Percentiles rank a stretch among this genome's conserved stretches.
These are phyloP conservation scores for Odontarrhena argentea DNA, from an alignment of 345 rosid species.

Conservation along the genomic window DNA sequence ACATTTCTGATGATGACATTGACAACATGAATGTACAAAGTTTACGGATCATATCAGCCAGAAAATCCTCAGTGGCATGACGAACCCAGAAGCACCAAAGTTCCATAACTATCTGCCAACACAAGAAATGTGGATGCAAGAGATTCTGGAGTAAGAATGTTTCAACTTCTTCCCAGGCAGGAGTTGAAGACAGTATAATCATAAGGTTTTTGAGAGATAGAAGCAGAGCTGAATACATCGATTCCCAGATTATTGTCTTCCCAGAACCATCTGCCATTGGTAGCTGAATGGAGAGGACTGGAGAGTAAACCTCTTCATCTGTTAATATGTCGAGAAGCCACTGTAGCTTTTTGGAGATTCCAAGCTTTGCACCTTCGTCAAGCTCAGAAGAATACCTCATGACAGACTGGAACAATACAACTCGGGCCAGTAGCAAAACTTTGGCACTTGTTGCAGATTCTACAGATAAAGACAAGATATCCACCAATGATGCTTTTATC, in stretches of 20 bases:
- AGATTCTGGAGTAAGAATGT: slow-evolving; percentile 73
- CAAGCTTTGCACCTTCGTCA: slow-evolving; percentile 53
- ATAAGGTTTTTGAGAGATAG: slow-evolving; percentile 71
- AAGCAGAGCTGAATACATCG: slow-evolving; percentile 61
- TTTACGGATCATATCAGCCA: slow-evolving; percentile 49
- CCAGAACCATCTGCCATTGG: slow-evolving; percentile 62
- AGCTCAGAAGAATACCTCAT: slow-evolving; percentile 58
- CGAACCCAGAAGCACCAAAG: slow-evolving; percentile 82
- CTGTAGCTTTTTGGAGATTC: slow-evolving; percentile 56
- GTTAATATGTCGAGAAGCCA: slow-evolving; percentile 66
- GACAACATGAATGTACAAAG: slow-evolving; percentile 58
- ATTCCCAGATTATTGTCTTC: slow-evolving; percentile 63
- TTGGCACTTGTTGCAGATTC: slow-evolving; percentile 48
- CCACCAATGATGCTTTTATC: slow-evolving; percentile 42
- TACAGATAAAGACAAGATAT: slow-evolving; percentile 52
- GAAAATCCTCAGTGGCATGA: slow-evolving; percentile 57
- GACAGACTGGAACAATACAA: slow-evolving; percentile 55
- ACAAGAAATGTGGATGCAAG: slow-evolving; percentile 82
- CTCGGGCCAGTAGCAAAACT: slow-evolving; percentile 53
- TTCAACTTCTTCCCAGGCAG: slow-evolving; percentile 66
- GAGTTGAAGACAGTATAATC: slow-evolving; percentile 61
- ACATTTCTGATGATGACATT: slow-evolving; percentile 53
- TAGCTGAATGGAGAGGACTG: slow-evolving; percentile 61
- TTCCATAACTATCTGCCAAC: slow-evolving; percentile 78
- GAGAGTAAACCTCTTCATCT: slow-evolving; percentile 67